Evolutionary conservation across 495 filamentous ascomycete genomes (phyloP), one percentile per base, ranked within the genome.

Genomic region (Penicillium diatomitis): DNA sequence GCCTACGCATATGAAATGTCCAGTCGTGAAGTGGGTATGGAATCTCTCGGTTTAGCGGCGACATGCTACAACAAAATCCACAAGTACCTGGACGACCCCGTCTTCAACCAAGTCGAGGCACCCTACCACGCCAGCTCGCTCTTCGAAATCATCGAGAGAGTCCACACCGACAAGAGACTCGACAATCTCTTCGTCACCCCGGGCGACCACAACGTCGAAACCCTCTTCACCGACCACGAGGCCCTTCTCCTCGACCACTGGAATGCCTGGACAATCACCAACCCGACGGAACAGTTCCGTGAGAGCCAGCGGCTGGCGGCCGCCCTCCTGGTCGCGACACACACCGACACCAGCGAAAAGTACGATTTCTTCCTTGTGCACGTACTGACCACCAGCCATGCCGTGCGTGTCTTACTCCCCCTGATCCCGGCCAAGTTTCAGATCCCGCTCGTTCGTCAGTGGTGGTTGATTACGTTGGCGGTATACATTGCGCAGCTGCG

Each of bases 351-450:
- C 3, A 32, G 36, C 1, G 56, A 63, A 31, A 62, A 71, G 12
- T 92, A 88, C 64, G 88, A 96, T 64, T 95, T 95, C 69, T 95
- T 89, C 69, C 55, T 89, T 47, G 79, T 85, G 9, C 88, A 96
- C 55, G 54, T 88, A 8, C 70, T 97, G 32, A 94, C 88, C 0
- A 83, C 86, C 32, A 88, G 83, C 50, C 89, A 97, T 62, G 92
- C 92, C 0, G 81, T 95, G 5, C 79, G 92, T 2, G 85, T 92
- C 29, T 62, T 97, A 6, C 73, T 97, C 2, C 92, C 92, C 0
- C 60, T 87, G 5, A 74, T 95, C 9, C 90, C 89, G 0, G 62
- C 73, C 4, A 79, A 79, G 55, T 87, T 79, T 50, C 90, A 92
- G 51, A 59, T 88, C 35, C 70, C 70, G 11, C 67, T 97, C 11